Percentiles rank a stretch among this genome's conserved stretches.
phyloP scores from a whole-genome alignment of 2,329 filamentous ascomycete species.

The Parascedosporium putredinis region DNA sequence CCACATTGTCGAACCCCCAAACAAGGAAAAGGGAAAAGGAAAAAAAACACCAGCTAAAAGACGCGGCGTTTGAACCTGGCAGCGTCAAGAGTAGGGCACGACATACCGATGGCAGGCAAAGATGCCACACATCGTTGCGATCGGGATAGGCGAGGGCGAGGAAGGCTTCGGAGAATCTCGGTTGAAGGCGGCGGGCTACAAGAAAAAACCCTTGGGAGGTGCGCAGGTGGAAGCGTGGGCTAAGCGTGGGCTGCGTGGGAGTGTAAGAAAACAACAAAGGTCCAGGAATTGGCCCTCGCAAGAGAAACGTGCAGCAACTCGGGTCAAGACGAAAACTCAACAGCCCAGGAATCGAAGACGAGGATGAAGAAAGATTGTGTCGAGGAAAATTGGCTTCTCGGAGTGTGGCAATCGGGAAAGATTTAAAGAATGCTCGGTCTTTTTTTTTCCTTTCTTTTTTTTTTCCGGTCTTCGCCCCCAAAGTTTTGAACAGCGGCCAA shows the following conservation, averaged over 20 bases:
- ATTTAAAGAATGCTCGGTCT: constrained; percentile 1
- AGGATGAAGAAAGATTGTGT: neutral
- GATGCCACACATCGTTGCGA: constrained; percentile 81
- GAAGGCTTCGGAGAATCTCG: neutral
- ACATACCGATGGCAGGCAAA: constrained; percentile 81
- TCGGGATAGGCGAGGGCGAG: constrained; percentile 10
- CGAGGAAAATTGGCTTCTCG: neutral
- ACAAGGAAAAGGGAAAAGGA: neutral
- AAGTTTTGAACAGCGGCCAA: neutral
- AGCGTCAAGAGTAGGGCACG: neutral
- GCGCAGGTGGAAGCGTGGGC: neutral
- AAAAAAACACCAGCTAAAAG: no score
- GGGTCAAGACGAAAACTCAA: neutral
- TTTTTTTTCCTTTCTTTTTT: neutral
- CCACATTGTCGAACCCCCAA: neutral
- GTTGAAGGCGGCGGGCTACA: neutral
- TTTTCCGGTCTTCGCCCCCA: no score
- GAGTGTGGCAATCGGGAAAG: constrained; percentile 3
- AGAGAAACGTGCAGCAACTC: neutral
- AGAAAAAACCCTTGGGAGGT: neutral
- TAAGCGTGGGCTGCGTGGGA: neutral
- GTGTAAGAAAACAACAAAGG: neutral
- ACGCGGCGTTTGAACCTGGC: no score
- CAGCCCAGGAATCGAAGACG: neutral
- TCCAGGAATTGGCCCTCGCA: neutral